Conservation (phyloP, 495 filamentous ascomycete genomes). For the Lentithecium fluviatile region DNA sequence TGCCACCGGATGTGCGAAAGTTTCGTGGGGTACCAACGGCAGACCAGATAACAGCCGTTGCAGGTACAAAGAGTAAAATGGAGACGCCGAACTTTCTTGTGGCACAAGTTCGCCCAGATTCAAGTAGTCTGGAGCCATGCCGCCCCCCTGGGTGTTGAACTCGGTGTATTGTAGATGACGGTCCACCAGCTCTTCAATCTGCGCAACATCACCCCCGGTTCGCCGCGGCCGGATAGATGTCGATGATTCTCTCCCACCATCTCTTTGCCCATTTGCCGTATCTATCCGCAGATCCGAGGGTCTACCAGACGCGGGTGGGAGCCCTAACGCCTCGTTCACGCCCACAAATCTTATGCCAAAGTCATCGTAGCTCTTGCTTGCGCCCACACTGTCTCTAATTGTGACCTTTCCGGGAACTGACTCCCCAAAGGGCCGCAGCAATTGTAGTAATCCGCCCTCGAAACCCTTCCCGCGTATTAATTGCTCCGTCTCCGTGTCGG, state of each 20-base stretch:
- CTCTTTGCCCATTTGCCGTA: conserved; percentile 36
- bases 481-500: conserved; percentile 78
- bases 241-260: conserved; percentile 18
- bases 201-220: conserved; percentile 51
- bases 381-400: conserved; percentile 83
- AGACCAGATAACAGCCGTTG: conserved; percentile 77
- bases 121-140: conserved; percentile 40
- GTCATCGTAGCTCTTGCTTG: conserved; percentile 80
- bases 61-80: conserved; percentile 78
- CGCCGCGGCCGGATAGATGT: conserved; percentile 26
- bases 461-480: conserved; percentile 85
- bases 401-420: conserved; percentile 81
- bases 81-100: conserved; percentile 46
- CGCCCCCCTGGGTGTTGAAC: conserved; percentile 32
- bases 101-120: conserved; percentile 33
- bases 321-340: conserved; percentile 55
- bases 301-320: conserved; percentile 45
- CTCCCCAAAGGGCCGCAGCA: conserved; percentile 92
- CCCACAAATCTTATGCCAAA: conserved; percentile 82
- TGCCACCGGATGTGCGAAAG: conserved; percentile 92
- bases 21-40: conserved; percentile 77
- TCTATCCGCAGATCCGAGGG: conserved; percentile 39
- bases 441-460: conserved; percentile 70
- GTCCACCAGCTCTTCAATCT: conserved; percentile 62
- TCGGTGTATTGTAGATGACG: conserved; percentile 51